phyloP scores from a whole-genome alignment of 164 flowering plant species.

The Santalum album region DNA sequence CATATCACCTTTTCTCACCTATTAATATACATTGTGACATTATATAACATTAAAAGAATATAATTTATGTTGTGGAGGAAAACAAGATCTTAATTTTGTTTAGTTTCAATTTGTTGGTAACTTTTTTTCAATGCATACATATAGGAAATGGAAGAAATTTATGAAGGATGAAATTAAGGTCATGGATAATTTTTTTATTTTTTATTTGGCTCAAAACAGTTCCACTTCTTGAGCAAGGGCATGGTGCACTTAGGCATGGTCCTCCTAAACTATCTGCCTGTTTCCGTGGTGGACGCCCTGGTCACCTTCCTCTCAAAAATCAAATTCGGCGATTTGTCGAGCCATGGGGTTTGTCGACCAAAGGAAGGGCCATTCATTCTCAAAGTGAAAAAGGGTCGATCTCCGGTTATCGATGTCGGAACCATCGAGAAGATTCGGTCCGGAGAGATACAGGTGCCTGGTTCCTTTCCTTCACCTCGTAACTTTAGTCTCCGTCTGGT shows the following conservation, averaged over 20 bases:
- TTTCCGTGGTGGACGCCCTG: conserved; percentile 16
- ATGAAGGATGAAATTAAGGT: no score
- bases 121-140: no score
- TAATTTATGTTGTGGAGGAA: no score
- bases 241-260: not conserved
- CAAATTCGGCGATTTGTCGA: conserved; percentile 17
- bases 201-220: not conserved
- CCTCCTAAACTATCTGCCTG: conserved; percentile 19
- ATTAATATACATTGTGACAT: no score
- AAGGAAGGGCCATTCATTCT: conserved; percentile 25
- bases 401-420: conserved; percentile 40
- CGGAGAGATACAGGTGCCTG: conserved; percentile 30
- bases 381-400: conserved; percentile 21
- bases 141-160: no score
- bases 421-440: conserved; percentile 22
- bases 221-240: not conserved
- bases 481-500: no score
- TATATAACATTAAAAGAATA: no score
- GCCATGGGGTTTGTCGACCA: conserved; percentile 28
- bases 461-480: no score
- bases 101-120: no score
- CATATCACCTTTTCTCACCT: no score
- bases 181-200: no score
- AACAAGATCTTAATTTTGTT: no score
- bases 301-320: not conserved